Base-by-base conservation (phyloP, 2,329 filamentous ascomycete genomes). In the Magnaporthiopsis poae region DNA sequence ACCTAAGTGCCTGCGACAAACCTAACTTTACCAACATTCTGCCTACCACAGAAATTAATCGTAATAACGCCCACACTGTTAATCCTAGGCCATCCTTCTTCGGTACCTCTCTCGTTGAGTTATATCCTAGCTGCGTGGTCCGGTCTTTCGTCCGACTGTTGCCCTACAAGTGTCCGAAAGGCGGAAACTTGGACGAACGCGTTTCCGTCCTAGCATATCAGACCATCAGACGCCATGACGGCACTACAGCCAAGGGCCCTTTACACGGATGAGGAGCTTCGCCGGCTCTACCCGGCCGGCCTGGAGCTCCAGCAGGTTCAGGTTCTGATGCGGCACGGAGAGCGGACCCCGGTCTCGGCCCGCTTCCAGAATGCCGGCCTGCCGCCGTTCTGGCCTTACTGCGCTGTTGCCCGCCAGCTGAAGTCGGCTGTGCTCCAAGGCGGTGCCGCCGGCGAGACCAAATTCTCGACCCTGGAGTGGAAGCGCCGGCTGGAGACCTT, bases 301-400 rank as follows among this genome's bases (percentile, higher is more conserved):
- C 82, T 99, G 68, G 85, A 94, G 75, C 86, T 99, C 52, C 90
- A 95, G 75, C 86, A 95, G 68, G 95, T 98, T 64, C 95, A 99
- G 80, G 84, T 98, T 72, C 85, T 92, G 69, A 84, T 92, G 73
- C 88, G 90, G 67, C 90, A 93, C 78, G 90, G 90, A 78, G 86
- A 88, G 80, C 88, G 94, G 67, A 94, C 89, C 9, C 94, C 94
- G 35, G 90, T 98, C 35, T 90, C 87, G 67, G 84, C 90, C n/a
- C 89, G 95, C 59, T 97, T 99, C 76, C 86, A 90, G 74, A 95
- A 94, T 79, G 85, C 86, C 63, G 87, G 86, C 13, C 81, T 89
- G n/a, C 75, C 79, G 61, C 75, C 83, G 64, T 88, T 87, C 77
- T 99, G 95, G 95, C 92, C 95, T 1, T 98, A 97, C 78, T 99